These are phyloP conservation scores for Stylosanthes scabra DNA, from an alignment of 331 rosid species.

Conservation along the genomic window DNA sequence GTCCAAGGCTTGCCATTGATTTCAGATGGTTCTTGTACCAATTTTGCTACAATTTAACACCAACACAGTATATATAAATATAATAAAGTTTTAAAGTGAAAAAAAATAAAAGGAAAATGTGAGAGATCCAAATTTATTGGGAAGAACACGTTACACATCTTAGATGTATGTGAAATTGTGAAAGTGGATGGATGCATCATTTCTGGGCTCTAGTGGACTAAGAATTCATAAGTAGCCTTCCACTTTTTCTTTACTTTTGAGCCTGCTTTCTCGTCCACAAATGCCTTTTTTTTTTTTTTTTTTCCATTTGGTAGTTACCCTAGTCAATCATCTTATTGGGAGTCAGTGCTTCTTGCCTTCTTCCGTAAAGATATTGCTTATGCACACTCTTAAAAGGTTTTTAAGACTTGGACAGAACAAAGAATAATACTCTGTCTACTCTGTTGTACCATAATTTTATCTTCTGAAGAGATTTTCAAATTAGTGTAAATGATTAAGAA, in stretches of 20 bases:
- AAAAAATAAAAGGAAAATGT: too few relatives aligned
- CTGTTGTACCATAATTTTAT: slow-evolving; percentile 7
- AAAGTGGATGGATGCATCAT: slow-evolving; percentile 36
- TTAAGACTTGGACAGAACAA: slow-evolving; percentile 22
- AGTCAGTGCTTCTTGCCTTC: slow-evolving; percentile 32
- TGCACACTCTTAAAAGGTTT: slow-evolving; percentile 30
- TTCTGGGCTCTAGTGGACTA: slow-evolving; percentile 32
- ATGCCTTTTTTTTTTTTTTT: too few relatives aligned
- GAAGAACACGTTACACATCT: not conserved
- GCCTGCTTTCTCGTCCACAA: slow-evolving; percentile 34
- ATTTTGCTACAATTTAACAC: not conserved
- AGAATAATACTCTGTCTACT: slow-evolving; percentile 4
- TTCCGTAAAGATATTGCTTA: slow-evolving; percentile 35
- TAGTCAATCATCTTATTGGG: slow-evolving; percentile 22
- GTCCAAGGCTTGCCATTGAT: not conserved
- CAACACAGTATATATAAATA: too few relatives aligned
- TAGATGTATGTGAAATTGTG: slow-evolving; percentile 8
- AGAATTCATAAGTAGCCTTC: slow-evolving; percentile 20
- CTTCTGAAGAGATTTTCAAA: not conserved
- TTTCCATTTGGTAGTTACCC: slow-evolving; percentile 1
- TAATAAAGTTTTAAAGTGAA: too few relatives aligned
- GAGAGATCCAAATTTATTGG: not conserved
- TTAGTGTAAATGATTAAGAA: too few relatives aligned
- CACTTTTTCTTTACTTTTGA: slow-evolving; percentile 16
- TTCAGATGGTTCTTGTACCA: slow-evolving; percentile 11